phyloP scores from a whole-genome alignment of 2,329 filamentous ascomycete species.

The Fusarium zealandicum region DNA sequence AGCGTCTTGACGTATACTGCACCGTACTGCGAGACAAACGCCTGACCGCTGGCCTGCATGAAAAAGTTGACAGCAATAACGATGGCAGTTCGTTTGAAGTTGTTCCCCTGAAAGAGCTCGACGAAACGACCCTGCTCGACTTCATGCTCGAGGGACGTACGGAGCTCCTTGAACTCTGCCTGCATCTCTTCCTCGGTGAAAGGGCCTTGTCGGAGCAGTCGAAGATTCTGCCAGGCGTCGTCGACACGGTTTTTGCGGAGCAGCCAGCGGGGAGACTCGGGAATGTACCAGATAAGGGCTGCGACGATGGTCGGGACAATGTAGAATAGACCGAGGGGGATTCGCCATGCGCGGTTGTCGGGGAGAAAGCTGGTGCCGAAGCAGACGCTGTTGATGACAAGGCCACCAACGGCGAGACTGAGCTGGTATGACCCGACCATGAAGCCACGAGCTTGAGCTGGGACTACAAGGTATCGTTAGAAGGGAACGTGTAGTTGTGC shows the following conservation, averaged over 20 bases:
- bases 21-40: constrained; percentile 34
- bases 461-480: constrained; percentile 21
- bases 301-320: constrained; percentile 28
- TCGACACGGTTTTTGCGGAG: constrained; percentile 26
- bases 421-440: constrained; percentile 48
- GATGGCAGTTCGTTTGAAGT: constrained; percentile 24
- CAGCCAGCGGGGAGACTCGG: constrained; percentile 40
- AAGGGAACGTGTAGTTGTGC: accelerated
- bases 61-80: constrained; percentile 27
- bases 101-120: constrained; percentile 18
- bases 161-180: constrained; percentile 19
- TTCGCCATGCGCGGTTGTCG: constrained; percentile 34
- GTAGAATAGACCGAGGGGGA: constrained; percentile 36
- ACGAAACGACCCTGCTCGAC: constrained; percentile 23
- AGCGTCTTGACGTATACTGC: constrained; percentile 33
- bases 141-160: constrained; percentile 22
- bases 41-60: constrained; percentile 33
- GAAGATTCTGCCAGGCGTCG: constrained; percentile 21
- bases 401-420: constrained; percentile 38
- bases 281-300: constrained; percentile 30
- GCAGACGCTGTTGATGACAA: constrained; percentile 39
- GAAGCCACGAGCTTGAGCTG: constrained; percentile 43
- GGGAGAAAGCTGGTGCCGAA: constrained; percentile 29
- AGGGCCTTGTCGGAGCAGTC: constrained; percentile 13
- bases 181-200: constrained; percentile 33